Evolutionary conservation across 208 protist genomes (phyloP), one percentile per base, ranked within the genome.

Genomic region (Leishmania braziliensis): DNA sequence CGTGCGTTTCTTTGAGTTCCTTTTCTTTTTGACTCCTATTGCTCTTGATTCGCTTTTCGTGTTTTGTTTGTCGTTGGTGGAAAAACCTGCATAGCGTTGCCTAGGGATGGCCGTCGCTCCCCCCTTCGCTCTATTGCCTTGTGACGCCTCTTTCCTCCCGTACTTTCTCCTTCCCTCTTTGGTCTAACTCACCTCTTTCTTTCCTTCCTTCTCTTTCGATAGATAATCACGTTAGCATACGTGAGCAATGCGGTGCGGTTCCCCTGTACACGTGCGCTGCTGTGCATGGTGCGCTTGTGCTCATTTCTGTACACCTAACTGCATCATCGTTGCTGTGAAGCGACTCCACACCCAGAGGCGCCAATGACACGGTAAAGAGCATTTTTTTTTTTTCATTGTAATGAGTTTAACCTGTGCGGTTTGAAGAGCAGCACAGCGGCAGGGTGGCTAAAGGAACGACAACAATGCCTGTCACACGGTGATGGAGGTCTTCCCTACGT

Each of bases 1-100:
- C 29, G 51, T 39, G 33, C 26, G 51, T 75, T 66, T 50, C 5
- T 60, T 50, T 3, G 29, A 12, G 50, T 14, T 53, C 6, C n/a
- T 48, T 60, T 80, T 60, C 23, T 56, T 72, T 46, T 43, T 58
- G 62, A 39, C 62, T 68, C 62, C 58, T 63, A n/a, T 63, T 63
- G 4, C 36, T 65, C 39, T 10, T 77, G 1, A 12, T 26, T 62
- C 23, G 9, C 16, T 50, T 79, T 39, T 58, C 36, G 12, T 56
- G 29, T 70, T 43, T 39, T 10, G 20, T 48, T 50, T 2, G 29
- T 79, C 53, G 0, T n/a, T 43, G 16, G 26, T 78, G 18, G 4
- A 8, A 14, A 12, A 5, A 36, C 6, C 2, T 9, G 29, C 18
- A n/a, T 5, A 29, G 12, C 51, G 48, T 29, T 46, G 14, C 72